A percentile compares a stretch with the other conserved stretches of the same genome.
phyloP scores from a whole-genome alignment of 1,284 basidiomycete genomes.

The Leccinum griseonigrum region DNA sequence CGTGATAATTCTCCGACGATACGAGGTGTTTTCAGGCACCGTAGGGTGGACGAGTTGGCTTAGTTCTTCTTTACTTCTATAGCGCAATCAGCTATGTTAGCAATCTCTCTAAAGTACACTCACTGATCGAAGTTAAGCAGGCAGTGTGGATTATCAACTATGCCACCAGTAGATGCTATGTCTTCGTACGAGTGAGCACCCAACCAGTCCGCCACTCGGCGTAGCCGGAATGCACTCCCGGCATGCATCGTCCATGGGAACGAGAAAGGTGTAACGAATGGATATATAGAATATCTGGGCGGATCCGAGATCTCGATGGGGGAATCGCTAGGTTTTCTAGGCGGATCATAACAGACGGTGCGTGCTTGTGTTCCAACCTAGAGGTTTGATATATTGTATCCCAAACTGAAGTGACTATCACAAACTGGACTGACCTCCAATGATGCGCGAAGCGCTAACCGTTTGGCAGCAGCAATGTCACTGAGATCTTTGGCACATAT shows the following conservation, averaged over 20 bases:
- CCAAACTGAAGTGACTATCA: background rate
- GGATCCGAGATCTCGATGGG: slow-evolving; percentile 32
- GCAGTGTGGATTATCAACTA: slow-evolving; percentile 34
- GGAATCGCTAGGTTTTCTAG: slow-evolving; percentile 24
- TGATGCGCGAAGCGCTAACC: slow-evolving; percentile 49
- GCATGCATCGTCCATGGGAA: slow-evolving; percentile 47
- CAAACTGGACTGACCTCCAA: slow-evolving; percentile 43
- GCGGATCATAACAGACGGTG: slow-evolving; percentile 40
- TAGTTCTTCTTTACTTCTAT: slow-evolving; percentile 18
- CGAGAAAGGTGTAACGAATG: slow-evolving; percentile 51
- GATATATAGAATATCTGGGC: slow-evolving; percentile 56
- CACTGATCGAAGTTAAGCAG: slow-evolving; percentile 36
- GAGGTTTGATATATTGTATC: background rate
- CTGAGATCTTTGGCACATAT: slow-evolving; percentile 47
- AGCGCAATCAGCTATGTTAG: slow-evolving; percentile 13
- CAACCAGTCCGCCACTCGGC: slow-evolving; percentile 61
- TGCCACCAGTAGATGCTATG: slow-evolving; percentile 36
- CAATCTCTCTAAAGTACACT: background rate
- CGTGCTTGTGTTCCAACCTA: slow-evolving; percentile 17
- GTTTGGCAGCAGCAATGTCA: slow-evolving; percentile 46
- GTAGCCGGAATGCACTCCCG: slow-evolving; percentile 52
- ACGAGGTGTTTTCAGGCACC: background rate
- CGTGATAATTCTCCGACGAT: slow-evolving; percentile 32
- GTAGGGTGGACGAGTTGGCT: slow-evolving; percentile 13
- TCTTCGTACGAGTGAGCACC: slow-evolving; percentile 35